Evolutionary conservation across 2,329 filamentous ascomycete genomes (phyloP).

Genomic region (Keithomyces neogunnii): DNA sequence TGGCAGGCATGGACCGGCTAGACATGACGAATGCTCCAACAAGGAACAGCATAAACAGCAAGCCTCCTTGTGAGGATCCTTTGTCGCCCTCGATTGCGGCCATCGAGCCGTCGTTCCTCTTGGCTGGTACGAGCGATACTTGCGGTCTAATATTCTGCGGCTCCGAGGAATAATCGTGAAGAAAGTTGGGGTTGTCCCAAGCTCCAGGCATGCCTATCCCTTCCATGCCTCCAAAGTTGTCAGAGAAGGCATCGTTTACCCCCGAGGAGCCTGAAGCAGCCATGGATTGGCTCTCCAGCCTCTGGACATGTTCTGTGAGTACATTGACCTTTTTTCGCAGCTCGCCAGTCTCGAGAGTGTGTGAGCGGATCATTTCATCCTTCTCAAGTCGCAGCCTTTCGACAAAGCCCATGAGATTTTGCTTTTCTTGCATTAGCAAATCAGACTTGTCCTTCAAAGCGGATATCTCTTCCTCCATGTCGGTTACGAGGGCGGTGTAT

Average conservation of each 20-base stretch:
- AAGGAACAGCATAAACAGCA: slow-evolving; percentile 92
- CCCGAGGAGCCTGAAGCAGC: slow-evolving; percentile 16
- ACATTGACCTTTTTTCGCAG: slow-evolving; percentile 88
- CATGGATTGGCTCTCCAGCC: slow-evolving; percentile 54
- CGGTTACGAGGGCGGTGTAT: slow-evolving; percentile 65
- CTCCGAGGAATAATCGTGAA: slow-evolving; percentile 61
- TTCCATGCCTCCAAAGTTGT: slow-evolving; percentile 75
- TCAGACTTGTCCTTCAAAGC: slow-evolving; percentile 61
- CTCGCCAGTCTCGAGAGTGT: slow-evolving; percentile 85
- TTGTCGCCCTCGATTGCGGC: slow-evolving; percentile 47
- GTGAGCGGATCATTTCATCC: slow-evolving; percentile 78
- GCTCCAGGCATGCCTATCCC: slow-evolving; percentile 70
- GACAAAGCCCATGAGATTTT: slow-evolving; percentile 66
- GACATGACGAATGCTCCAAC: slow-evolving; percentile 95
- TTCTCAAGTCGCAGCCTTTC: slow-evolving; percentile 76
- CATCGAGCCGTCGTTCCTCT: slow-evolving; percentile 34
- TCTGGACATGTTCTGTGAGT: slow-evolving; percentile 63
- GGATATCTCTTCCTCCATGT: slow-evolving; percentile 70
- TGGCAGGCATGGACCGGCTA: slow-evolving; percentile 62
- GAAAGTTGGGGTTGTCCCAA: slow-evolving; percentile 71
- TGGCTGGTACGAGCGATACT: slow-evolving; percentile 42
- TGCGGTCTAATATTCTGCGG: slow-evolving; percentile 50
- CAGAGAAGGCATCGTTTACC: slow-evolving; percentile 55
- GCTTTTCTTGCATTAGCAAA: slow-evolving; percentile 63
- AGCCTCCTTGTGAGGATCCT: slow-evolving; percentile 65